Evolutionary conservation across 306 rosid species (phyloP), one percentile per base, ranked within the genome.

Genomic region (Acacia melanoxylon): DNA sequence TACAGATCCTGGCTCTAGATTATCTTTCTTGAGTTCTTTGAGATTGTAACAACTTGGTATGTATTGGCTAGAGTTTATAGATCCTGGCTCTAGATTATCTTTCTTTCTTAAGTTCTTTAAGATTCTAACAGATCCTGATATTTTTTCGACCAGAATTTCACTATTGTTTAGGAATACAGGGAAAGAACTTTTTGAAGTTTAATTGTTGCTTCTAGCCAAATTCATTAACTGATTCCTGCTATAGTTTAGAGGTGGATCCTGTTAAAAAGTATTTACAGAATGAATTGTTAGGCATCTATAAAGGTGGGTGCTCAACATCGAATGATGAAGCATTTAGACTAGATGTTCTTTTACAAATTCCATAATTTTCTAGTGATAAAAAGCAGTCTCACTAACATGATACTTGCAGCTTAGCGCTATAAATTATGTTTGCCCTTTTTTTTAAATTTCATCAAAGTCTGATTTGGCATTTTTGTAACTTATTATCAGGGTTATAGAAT

Each of bases 401-500:
- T 46, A 70, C 67, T 49, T 49, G 69, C 48, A 62, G 51, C 29
- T 27, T 68, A 33, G 66, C 58, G 35, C n/a, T 24, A 24, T 45
- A 25, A 24, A 45, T 31, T 45, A 46, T 68, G 51, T 8, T 22
- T 80, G 31, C 54, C 74, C 19, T 59, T 69, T 42, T 69, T 42
- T 70, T 24, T 22, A 49, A 65, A 44, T 75, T 69, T 78, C 72
- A 19, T 74, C 9, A 44, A 67, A 54, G 29, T 63, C 10, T 78
- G 76, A 77, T 78, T 72, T 85, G 65, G 62, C 63, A 44, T 46
- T 51, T 41, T 27, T 73, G 42, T 67, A 48, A 72, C 72, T 74
- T 75, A 25, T 83, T 82, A 81, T 80, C 98, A 93, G 99, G 94
- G 83, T 54, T 95, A 92, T 68, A 84, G 98, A 81, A 69, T 89